Conservation (phyloP, 306 rosid genomes). For the Phaseolus lunatus region DNA sequence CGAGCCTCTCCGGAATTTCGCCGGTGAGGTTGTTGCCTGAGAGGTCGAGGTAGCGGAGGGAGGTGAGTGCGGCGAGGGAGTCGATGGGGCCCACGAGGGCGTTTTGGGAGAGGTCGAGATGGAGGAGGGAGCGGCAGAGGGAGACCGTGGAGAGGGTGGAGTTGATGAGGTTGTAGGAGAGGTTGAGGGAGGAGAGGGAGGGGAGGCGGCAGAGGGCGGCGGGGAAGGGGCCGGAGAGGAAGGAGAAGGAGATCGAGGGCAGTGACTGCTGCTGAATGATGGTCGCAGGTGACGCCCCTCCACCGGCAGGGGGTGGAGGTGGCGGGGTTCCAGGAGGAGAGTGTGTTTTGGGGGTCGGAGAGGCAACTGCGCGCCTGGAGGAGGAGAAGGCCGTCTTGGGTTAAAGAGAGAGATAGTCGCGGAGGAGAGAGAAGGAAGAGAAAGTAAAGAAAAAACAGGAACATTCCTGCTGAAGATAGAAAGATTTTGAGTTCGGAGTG, state of each 20-base stretch:
- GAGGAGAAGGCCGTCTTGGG: conserved; percentile 68
- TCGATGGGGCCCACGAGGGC: conserved; percentile 54
- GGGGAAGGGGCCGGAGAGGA: conserved; percentile 60
- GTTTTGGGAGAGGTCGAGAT: conserved; percentile 60
- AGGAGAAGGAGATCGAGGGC: conserved; percentile 49
- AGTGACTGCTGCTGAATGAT: conserved; percentile 39
- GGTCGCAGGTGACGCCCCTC: conserved; percentile 60
- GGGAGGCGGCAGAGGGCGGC: conserved; percentile 38
- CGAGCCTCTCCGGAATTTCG: conserved; percentile 55
- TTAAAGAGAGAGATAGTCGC: conserved; percentile 46
- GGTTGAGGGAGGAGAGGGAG: conserved; percentile 46
- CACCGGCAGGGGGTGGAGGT: conserved; percentile 62
- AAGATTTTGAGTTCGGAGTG: neutral
- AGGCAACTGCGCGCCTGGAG: conserved; percentile 49
- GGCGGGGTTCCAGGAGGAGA: conserved; percentile 57
- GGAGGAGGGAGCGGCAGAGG: conserved; percentile 46
- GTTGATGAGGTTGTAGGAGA: too few species aligned
- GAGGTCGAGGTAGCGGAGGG: conserved; percentile 59
- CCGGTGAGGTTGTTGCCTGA: conserved; percentile 65
- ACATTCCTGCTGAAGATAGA: neutral
- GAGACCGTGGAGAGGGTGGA: conserved; percentile 43
- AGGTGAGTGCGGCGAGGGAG: conserved; percentile 45
- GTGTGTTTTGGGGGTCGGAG: conserved; percentile 53
- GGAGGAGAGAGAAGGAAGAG: conserved; percentile 42
- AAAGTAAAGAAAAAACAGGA: conserved; percentile 30